A percentile compares a stretch with the other conserved stretches of the same genome.
Evolutionary conservation across 345 rosid genomes (phyloP).

Genomic region (Turritis glabra): DNA sequence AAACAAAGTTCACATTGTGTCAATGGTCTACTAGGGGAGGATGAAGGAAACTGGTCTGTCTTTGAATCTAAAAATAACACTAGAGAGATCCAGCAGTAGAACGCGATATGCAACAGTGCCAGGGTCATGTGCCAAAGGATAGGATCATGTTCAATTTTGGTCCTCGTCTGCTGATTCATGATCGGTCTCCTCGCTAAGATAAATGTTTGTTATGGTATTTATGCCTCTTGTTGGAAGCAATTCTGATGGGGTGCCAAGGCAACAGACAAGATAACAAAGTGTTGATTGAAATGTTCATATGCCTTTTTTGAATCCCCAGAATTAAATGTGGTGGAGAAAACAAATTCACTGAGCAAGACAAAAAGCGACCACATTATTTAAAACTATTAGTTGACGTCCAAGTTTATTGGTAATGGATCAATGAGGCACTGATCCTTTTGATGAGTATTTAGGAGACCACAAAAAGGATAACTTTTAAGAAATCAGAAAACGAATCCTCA

Average conservation of each 20-base stretch:
- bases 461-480: neutral
- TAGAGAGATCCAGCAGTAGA: constrained; percentile 13
- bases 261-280: neutral
- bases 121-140: neutral
- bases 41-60: constrained; percentile 5
- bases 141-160: constrained; percentile 8
- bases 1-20: neutral
- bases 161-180: constrained; percentile 20
- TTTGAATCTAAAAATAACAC: constrained; percentile 1
- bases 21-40: constrained; percentile 6
- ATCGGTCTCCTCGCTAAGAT: neutral
- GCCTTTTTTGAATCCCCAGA: constrained; percentile 24
- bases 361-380: neutral
- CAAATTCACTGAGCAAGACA: neutral
- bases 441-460: neutral
- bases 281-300: constrained; percentile 9
- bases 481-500: neutral
- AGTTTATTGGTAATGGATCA: neutral
- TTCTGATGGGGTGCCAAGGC: constrained; percentile 13
- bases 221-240: constrained; percentile 22
- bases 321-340: constrained; percentile 20
- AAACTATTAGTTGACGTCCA: neutral
- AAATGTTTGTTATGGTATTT: constrained; percentile 12
- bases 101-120: constrained; percentile 7
- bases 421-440: neutral